These are phyloP conservation scores for Lachancea quebecensis DNA, from an alignment of 805 yeast genomes.

Conservation along the genomic window DNA sequence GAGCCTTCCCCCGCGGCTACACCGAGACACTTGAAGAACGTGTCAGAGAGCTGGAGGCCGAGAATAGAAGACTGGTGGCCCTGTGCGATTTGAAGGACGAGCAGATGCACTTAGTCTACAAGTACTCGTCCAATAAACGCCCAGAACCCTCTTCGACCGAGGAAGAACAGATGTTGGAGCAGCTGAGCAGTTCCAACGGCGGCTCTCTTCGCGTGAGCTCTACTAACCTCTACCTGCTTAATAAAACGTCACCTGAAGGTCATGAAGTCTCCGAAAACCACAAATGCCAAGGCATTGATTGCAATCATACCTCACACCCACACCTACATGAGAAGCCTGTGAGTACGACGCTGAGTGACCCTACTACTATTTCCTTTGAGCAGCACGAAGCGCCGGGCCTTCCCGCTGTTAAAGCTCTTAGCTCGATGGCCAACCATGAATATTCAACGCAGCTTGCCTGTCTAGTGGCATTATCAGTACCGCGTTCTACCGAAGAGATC, in stretches of 20 bases:
- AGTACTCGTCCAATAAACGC: slow-evolving; percentile 12
- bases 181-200: slow-evolving; percentile 17
- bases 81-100: slow-evolving; percentile 28
- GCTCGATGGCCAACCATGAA: slow-evolving; percentile 49
- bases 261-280: neutral
- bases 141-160: slow-evolving; percentile 9
- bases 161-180: slow-evolving; percentile 20
- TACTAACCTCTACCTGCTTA: slow-evolving; percentile 30
- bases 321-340: slow-evolving; percentile 23
- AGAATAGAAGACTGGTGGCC: slow-evolving; percentile 62
- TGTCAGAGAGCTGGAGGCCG: slow-evolving; percentile 78
- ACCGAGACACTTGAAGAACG: slow-evolving; percentile 86
- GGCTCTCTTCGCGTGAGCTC: slow-evolving; percentile 28
- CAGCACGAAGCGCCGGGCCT: slow-evolving; percentile 71
- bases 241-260: slow-evolving; percentile 17
- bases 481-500: slow-evolving; percentile 73
- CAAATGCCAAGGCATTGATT: slow-evolving; percentile 3
- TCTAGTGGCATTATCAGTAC: slow-evolving; percentile 64
- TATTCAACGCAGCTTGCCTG: slow-evolving; percentile 44
- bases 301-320: slow-evolving; percentile 8
- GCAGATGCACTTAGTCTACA: slow-evolving; percentile 20
- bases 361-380: slow-evolving; percentile 44
- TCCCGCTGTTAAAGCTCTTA: slow-evolving; percentile 56
- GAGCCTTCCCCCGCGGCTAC: slow-evolving; percentile 88
- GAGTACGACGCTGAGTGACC: slow-evolving; percentile 21